Conservation (phyloP, 176 grass and related monocot genomes). For the Saccharum spontaneum region DNA sequence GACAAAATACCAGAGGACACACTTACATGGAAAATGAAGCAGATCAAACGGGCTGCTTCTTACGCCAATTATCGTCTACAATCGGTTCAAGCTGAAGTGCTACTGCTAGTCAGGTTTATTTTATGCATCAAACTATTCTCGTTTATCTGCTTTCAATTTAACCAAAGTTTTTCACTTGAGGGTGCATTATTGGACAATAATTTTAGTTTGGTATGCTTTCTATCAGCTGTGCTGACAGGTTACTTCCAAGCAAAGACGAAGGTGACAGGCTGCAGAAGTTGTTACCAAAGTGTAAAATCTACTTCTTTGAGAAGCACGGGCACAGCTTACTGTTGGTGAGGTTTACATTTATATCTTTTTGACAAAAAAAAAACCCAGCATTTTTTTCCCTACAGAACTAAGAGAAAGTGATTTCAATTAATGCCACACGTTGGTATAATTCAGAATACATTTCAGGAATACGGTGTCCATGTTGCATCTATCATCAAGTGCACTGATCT, state of each 20-base stretch:
- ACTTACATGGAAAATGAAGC: slow-evolving; percentile 56
- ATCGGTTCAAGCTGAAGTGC: slow-evolving; percentile 56
- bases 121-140: background rate
- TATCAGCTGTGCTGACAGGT: slow-evolving; percentile 53
- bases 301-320: slow-evolving; percentile 65
- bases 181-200: background rate
- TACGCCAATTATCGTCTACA: slow-evolving; percentile 52
- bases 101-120: slow-evolving; percentile 51
- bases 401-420: background rate
- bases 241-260: slow-evolving; percentile 75
- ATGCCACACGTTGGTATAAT: background rate
- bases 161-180: background rate
- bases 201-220: slow-evolving; percentile 4
- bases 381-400: background rate
- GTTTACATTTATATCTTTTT: background rate
- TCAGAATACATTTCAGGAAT: slow-evolving; percentile 45
- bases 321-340: slow-evolving; percentile 69
- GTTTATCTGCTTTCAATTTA: background rate
- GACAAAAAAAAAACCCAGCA: background rate
- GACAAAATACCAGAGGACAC: slow-evolving; percentile 63
- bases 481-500: slow-evolving; percentile 61
- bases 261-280: slow-evolving; percentile 55
- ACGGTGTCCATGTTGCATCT: slow-evolving; percentile 59
- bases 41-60: slow-evolving; percentile 46
- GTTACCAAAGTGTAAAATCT: slow-evolving; percentile 52